Conservation (phyloP, 208 protist genomes). For the Leishmania tarentolae region DNA sequence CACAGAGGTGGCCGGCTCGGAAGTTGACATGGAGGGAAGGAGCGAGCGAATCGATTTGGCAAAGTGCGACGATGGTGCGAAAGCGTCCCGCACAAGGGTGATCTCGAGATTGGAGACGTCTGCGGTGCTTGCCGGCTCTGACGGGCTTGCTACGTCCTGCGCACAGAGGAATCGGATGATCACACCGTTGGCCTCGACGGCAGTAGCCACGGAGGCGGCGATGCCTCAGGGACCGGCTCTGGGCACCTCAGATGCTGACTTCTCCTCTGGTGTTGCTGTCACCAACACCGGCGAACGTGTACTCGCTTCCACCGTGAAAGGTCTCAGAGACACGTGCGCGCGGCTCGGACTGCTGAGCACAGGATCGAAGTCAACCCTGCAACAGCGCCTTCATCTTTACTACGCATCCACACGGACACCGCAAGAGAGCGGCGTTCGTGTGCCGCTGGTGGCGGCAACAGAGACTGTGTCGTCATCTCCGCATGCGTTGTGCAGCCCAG, state of each 20-base stretch:
- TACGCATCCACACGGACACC: not conserved
- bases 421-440: not conserved
- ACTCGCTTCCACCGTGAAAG: conserved; percentile 15
- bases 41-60: not conserved
- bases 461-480: not conserved
- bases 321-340: conserved; percentile 36
- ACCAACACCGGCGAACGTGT: not conserved
- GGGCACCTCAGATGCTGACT: not conserved
- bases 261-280: not conserved
- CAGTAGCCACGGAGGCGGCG: not conserved
- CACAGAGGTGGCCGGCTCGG: not conserved
- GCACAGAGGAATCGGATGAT: not conserved
- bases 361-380: conserved; percentile 43
- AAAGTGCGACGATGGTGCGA: not conserved
- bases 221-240: not conserved
- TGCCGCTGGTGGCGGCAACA: not conserved
- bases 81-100: no score
- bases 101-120: not conserved
- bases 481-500: not conserved
- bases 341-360: conserved; percentile 44
- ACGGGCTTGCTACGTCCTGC: not conserved
- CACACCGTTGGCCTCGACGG: not conserved
- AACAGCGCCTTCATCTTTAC: conserved; percentile 36
- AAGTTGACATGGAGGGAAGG: not conserved
- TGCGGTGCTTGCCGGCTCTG: not conserved